Percentiles rank a stretch among this genome's conserved stretches.
These are phyloP conservation scores for Glycine latifolia DNA, from an alignment of 306 rosid genomes.

Conservation along the genomic window DNA sequence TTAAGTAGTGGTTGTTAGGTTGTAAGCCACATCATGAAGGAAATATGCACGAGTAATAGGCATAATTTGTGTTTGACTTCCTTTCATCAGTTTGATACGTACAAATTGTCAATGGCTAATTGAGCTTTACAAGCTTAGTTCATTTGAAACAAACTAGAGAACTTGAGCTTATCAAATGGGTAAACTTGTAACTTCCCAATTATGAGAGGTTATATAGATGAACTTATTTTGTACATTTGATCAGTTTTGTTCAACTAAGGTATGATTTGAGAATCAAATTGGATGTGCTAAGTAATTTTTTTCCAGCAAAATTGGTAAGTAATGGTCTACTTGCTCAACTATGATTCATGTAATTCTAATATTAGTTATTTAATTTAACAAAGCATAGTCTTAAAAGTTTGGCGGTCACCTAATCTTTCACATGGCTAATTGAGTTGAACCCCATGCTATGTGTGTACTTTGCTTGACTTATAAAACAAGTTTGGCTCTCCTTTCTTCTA, in stretches of 20 bases:
- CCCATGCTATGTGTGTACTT: slow-evolving; percentile 34
- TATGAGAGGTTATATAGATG: background rate
- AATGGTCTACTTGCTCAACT: background rate
- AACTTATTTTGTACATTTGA: background rate
- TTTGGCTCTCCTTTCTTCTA: slow-evolving; percentile 42
- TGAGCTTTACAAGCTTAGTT: slow-evolving; percentile 26
- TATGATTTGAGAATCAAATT: background rate
- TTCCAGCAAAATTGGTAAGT: background rate
- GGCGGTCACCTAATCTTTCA: slow-evolving; percentile 44
- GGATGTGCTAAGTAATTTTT: background rate
- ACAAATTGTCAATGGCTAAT: slow-evolving; percentile 40
- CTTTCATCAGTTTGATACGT: background rate
- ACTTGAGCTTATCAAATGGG: slow-evolving; percentile 14
- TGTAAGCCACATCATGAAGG: slow-evolving; percentile 34
- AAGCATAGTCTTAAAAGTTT: slow-evolving; percentile 41
- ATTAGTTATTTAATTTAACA: slow-evolving; percentile 24
- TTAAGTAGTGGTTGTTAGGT: slow-evolving; percentile 43
- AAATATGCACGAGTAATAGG: slow-evolving; percentile 20
- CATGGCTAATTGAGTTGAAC: slow-evolving; percentile 49
- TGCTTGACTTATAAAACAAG: slow-evolving; percentile 48
- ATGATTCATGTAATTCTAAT: slow-evolving; percentile 17
- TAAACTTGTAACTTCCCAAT: background rate
- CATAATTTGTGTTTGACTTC: slow-evolving; percentile 49
- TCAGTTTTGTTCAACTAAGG: slow-evolving; percentile 10
- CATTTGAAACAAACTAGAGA: slow-evolving; percentile 1